phyloP scores from a whole-genome alignment of 2,329 filamentous ascomycete genomes.

The Pleomassaria siparia region DNA sequence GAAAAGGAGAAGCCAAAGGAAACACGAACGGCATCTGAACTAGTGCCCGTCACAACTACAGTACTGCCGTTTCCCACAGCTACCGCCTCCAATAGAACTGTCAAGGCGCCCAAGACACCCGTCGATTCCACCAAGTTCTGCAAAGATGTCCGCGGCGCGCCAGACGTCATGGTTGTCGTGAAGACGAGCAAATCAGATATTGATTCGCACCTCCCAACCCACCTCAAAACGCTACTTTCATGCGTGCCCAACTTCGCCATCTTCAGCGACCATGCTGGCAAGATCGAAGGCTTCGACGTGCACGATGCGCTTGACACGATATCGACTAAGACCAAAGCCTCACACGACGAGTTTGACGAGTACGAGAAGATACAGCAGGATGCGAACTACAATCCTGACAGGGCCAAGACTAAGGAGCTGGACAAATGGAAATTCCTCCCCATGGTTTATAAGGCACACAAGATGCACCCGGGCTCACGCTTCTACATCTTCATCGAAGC shows the following conservation, averaged over 20 bases:
- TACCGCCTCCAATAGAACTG: not conserved
- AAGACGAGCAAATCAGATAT: constrained; percentile 62
- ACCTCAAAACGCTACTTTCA: constrained; percentile 56
- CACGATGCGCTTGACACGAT: constrained; percentile 54
- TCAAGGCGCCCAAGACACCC: constrained; percentile 1
- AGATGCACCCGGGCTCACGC: constrained; percentile 27
- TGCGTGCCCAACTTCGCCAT: constrained; percentile 60
- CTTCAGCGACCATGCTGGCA: constrained; percentile 60
- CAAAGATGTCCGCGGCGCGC: constrained; percentile 34
- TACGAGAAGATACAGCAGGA: constrained; percentile 53
- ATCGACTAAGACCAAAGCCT: constrained; percentile 28
- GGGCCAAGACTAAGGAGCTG: constrained; percentile 51
- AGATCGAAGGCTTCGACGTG: constrained; percentile 52
- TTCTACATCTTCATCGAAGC: constrained; percentile 42
- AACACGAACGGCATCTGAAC: not conserved
- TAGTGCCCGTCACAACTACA: not conserved
- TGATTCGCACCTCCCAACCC: constrained; percentile 56
- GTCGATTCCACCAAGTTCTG: constrained; percentile 17
- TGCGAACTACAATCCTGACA: constrained; percentile 43
- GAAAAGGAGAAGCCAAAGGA: not conserved
- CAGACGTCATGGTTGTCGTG: constrained; percentile 59
- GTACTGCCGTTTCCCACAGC: not conserved
- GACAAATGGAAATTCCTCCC: constrained; percentile 63
- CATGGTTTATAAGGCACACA: constrained; percentile 54
- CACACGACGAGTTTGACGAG: constrained; percentile 53